Percentiles rank a stretch among this genome's conserved stretches.
These are phyloP conservation scores for Aristolochia fimbriata DNA, from an alignment of 164 flowering plant species.

Conservation along the genomic window DNA sequence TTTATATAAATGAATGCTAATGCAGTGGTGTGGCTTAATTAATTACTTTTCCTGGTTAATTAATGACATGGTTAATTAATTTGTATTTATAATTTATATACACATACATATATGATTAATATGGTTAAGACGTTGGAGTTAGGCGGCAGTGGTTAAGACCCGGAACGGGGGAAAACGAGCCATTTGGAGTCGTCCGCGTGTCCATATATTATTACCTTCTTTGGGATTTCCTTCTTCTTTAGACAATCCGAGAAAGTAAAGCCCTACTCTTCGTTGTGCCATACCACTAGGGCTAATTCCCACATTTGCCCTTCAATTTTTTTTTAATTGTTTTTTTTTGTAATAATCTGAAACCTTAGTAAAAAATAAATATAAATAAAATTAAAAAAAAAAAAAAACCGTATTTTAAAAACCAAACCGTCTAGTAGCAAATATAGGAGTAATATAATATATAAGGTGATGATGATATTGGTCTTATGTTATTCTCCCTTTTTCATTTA, in stretches of 20 bases:
- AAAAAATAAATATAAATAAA: too few relatives aligned
- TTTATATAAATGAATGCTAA: not conserved
- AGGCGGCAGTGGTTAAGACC: conserved; percentile 21
- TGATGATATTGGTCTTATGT: too few relatives aligned
- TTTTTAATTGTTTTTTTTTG: too few relatives aligned
- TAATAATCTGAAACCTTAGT: too few relatives aligned
- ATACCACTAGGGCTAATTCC: not conserved
- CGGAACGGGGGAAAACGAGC: conserved; percentile 13
- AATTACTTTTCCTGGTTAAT: not conserved
- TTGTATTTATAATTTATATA: not conserved
- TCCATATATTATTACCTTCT: conserved; percentile 12
- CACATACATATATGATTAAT: not conserved
- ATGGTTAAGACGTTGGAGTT: not conserved
- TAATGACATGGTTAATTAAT: not conserved
- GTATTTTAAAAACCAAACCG: too few relatives aligned
- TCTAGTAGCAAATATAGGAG: too few relatives aligned
- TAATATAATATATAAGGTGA: too few relatives aligned
- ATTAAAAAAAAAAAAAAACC: too few relatives aligned
- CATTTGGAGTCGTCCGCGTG: conserved; percentile 32
- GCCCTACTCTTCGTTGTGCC: conserved; percentile 2
- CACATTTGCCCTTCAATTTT: not conserved
- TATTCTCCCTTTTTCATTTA: too few relatives aligned
- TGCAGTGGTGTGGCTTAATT: not conserved
- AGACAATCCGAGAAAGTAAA: conserved; percentile 14
- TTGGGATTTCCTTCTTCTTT: conserved; percentile 14